Evolutionary conservation across 768 basidiomycete genomes (phyloP).

Genomic region (Podaxis pistillaris): DNA sequence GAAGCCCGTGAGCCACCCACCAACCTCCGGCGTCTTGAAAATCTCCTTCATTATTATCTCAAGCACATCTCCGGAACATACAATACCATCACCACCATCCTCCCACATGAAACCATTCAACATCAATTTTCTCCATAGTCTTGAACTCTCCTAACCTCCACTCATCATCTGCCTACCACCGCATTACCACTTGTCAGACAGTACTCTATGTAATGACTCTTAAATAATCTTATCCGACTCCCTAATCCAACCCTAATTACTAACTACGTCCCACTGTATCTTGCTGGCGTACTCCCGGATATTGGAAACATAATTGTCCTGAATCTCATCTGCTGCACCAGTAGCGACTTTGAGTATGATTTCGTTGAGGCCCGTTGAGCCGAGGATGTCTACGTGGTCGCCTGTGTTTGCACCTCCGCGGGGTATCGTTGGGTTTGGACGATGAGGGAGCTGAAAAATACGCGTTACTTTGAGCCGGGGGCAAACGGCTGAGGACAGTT

Average conservation of each 20-base stretch:
- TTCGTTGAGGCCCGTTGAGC: slow-evolving; percentile 81
- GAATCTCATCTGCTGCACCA: slow-evolving; percentile 71
- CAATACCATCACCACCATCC: slow-evolving; percentile 14
- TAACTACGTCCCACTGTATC: slow-evolving; percentile 85
- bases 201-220: neutral
- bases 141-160: neutral
- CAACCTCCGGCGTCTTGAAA: slow-evolving; percentile 15
- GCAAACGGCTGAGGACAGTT: neutral
- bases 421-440: slow-evolving; percentile 66
- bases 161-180: neutral
- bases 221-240: neutral
- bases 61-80: slow-evolving; percentile 20
- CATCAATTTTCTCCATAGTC: neutral
- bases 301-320: slow-evolving; percentile 68
- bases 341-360: slow-evolving; percentile 90
- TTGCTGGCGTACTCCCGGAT: slow-evolving; percentile 73
- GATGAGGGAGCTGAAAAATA: slow-evolving; percentile 66
- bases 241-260: neutral
- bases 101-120: neutral
- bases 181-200: neutral
- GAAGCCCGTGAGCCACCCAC: slow-evolving; percentile 18
- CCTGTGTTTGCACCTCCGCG: slow-evolving; percentile 92
- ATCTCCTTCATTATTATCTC: slow-evolving; percentile 25
- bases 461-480: neutral
- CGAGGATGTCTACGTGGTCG: slow-evolving; percentile 85